Conservation (phyloP, 768 basidiomycete genomes). For the Mrakia hoshinonis region DNA sequence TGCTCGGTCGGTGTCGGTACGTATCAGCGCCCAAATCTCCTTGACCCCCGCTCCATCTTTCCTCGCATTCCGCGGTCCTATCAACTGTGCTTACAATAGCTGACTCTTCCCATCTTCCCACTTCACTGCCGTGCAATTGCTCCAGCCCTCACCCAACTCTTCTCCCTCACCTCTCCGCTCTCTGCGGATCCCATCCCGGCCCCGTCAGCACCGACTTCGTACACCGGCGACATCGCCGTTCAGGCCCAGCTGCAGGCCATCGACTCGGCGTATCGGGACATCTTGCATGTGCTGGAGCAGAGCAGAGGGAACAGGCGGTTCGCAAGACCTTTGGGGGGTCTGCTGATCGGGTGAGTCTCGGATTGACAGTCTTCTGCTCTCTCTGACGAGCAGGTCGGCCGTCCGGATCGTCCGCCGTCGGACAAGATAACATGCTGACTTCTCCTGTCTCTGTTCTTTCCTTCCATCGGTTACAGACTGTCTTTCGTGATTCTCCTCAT, state of each 20-base stretch:
- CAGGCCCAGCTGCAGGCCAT: conserved; percentile 11
- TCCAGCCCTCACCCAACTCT: conserved; percentile 32
- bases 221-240: neutral
- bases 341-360: conserved; percentile 26
- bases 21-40: neutral
- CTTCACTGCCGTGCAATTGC: neutral
- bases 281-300: neutral
- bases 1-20: conserved; percentile 27
- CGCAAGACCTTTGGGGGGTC: conserved; percentile 31
- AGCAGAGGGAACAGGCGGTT: conserved; percentile 4
- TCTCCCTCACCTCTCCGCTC: conserved; percentile 29
- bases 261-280: conserved; percentile 4
- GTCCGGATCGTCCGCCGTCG: neutral
- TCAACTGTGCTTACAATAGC: neutral
- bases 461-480: too few species aligned
- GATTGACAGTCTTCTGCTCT: neutral
- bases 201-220: neutral
- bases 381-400: neutral
- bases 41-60: neutral
- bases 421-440: too few species aligned
- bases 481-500: neutral
- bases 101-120: neutral
- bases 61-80: neutral
- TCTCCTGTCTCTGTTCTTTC: neutral
- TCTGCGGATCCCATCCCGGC: neutral